Base-by-base conservation (phyloP, 108 stramenopile species). In the Nannochloropsis gaditana region DNA sequence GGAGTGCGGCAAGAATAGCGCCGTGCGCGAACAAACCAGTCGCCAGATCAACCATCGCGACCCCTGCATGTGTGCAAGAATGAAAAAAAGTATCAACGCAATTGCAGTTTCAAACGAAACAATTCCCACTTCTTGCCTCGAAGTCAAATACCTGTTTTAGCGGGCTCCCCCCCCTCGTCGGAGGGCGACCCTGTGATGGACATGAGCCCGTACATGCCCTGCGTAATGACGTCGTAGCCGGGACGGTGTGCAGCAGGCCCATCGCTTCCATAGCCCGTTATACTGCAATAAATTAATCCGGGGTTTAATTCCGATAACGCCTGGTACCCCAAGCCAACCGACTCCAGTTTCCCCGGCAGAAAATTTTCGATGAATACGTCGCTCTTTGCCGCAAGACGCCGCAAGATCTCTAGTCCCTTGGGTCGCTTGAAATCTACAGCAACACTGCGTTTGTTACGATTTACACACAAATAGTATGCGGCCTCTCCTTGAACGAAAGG, bases 331-430 rank as follows among this genome's bases (percentile, higher is more conserved):
- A 84, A n/a, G 17, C 84, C 84, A 73, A 21, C 41, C 9, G 10
- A 2, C 45, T 84, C 80, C 19, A 80, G 73, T 5, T 41, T 84
- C 41, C 84, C 84, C 5, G 84, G 42, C 50, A 19, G 43, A 43
- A 84, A 84, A n/a, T 84, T 84, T 21, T 84, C 84, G 19, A 84
- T 43, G 19, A 84, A 17, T 15, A 79, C 84, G n/a, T 84, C 84
- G n/a, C 19, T 11, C 15, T 79, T 15, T 9, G 42, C 6, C 43
- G 43, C 80, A 9, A 84, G 84, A 9, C 73, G 2, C 31, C 42
- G 43, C 73, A 84, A 5, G 9, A 43, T 43, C 41, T 80, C 42
- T 9, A 19, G 9, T 41, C 84, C 80, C 50, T 43, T 9, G 42
- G 84, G 50, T 17, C 43, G 80, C 45, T 84, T 84, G 31, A 84